phyloP scores from a whole-genome alignment of 345 rosid genomes.

The Salix dunnii region DNA sequence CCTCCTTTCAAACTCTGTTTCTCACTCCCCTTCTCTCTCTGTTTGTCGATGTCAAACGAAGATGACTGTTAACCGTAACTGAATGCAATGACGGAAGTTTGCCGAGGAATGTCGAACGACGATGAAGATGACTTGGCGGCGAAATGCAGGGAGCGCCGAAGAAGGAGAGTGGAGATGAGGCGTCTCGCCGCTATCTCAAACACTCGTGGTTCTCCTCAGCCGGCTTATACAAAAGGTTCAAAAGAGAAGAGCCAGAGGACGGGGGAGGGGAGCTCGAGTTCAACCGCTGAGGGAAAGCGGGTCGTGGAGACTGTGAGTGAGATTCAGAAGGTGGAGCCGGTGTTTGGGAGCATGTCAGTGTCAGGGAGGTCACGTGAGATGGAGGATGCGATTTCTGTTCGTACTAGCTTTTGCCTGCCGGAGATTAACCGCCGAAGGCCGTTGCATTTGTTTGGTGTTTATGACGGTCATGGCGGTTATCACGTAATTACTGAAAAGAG shows the following conservation, averaged over 20 bases:
- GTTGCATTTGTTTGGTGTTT: slow-evolving; percentile 75
- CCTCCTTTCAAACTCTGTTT: not conserved
- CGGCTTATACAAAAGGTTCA: not conserved
- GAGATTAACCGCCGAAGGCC: slow-evolving; percentile 40
- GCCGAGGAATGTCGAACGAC: slow-evolving; percentile 26
- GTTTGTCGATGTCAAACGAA: not conserved
- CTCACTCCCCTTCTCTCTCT: not conserved
- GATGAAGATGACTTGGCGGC: slow-evolving; percentile 37
- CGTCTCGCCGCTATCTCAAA: slow-evolving; percentile 31
- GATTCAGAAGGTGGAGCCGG: slow-evolving; percentile 26
- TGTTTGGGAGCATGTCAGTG: slow-evolving; percentile 50
- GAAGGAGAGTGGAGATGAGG: slow-evolving; percentile 54
- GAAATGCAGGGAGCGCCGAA: slow-evolving; percentile 56
- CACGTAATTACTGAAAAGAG: slow-evolving; percentile 25
- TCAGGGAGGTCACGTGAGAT: slow-evolving; percentile 56
- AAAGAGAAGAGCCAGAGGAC: not conserved
- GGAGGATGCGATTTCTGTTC: slow-evolving; percentile 54
- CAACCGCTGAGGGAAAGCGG: slow-evolving; percentile 25
- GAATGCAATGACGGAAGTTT: slow-evolving; percentile 15
- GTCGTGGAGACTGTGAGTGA: slow-evolving; percentile 14
- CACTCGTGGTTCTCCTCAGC: not conserved
- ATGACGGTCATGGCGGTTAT: slow-evolving; percentile 83
- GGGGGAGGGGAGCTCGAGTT: slow-evolving; percentile 12
- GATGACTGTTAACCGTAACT: not conserved
- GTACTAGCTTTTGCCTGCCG: slow-evolving; percentile 44